Percentiles rank a stretch among this genome's conserved stretches.
Conservation (phyloP, 805 yeast species). For the Ogataea henricii region DNA sequence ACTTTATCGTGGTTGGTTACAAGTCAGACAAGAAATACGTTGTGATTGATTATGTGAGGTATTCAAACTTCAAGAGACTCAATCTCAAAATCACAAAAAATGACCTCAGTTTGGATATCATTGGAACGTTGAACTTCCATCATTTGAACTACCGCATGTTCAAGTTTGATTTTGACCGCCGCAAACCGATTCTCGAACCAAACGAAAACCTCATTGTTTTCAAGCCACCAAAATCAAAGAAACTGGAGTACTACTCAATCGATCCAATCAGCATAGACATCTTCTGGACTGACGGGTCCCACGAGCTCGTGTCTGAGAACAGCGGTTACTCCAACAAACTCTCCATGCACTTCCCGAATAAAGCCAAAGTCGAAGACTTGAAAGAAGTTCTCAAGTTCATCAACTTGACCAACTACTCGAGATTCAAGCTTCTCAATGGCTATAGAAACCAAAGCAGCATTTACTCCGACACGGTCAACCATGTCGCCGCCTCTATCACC, state of each 20-base stretch:
- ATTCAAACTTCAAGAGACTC: slow-evolving; percentile 18
- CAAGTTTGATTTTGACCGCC: slow-evolving; percentile 14
- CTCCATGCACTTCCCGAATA: slow-evolving; percentile 23
- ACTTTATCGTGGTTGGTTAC: slow-evolving; percentile 33
- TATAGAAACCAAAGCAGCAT: neutral
- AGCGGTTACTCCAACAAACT: slow-evolving; percentile 33
- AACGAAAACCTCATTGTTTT: slow-evolving; percentile 48
- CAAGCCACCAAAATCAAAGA: slow-evolving; percentile 68
- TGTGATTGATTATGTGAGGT: slow-evolving; percentile 27
- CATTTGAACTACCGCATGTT: slow-evolving; percentile 18
- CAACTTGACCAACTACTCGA: slow-evolving; percentile 33
- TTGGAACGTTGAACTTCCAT: slow-evolving; percentile 32
- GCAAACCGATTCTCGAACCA: slow-evolving; percentile 19
- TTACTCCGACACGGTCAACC: slow-evolving; percentile 3
- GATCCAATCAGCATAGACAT: slow-evolving; percentile 70
- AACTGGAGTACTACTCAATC: slow-evolving; percentile 75
- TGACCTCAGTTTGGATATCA: slow-evolving; percentile 26
- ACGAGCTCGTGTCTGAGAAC: slow-evolving; percentile 14
- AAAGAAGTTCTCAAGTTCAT: slow-evolving; percentile 32
- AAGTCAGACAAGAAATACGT: slow-evolving; percentile 25
- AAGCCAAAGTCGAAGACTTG: slow-evolving; percentile 22
- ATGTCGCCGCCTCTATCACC: slow-evolving; percentile 4
- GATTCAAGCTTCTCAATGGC: slow-evolving; percentile 23
- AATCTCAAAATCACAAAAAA: slow-evolving; percentile 18
- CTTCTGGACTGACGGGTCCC: slow-evolving; percentile 34